Evolutionary conservation across 1,284 basidiomycete species (phyloP).

Genomic region (Fomitopsis betulina): DNA sequence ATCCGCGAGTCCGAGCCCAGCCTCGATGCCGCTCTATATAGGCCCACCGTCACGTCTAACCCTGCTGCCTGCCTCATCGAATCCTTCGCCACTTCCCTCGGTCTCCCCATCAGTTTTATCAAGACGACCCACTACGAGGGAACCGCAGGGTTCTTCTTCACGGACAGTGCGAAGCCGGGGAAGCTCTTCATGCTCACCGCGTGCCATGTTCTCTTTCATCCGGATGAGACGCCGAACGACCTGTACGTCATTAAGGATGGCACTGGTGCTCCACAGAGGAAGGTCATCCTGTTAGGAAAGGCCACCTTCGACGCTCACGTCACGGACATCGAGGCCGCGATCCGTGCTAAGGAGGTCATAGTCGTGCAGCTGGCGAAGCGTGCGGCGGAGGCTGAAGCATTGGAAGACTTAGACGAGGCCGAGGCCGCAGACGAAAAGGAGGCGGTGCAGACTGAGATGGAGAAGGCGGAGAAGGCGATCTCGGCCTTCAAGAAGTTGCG

Average conservation of each 20-base stretch:
- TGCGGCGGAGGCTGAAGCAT: not conserved
- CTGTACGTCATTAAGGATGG: conserved; percentile 11
- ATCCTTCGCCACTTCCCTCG: conserved; percentile 23
- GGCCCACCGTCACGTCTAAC: conserved; percentile 10
- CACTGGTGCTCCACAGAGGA: conserved; percentile 9
- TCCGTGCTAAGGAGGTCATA: conserved; percentile 8
- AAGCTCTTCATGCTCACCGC: conserved; percentile 26
- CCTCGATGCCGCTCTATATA: conserved; percentile 6
- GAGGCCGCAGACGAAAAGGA: conserved; percentile 8
- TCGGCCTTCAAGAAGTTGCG: conserved; percentile 18
- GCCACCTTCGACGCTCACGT: conserved; percentile 11
- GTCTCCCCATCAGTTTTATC: conserved; percentile 18
- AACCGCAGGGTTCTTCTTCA: conserved; percentile 31
- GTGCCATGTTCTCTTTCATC: conserved; percentile 22
- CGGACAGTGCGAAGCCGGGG: conserved; percentile 15
- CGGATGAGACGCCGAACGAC: conserved; percentile 13
- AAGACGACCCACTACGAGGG: conserved; percentile 19
- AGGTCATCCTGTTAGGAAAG: conserved; percentile 25
- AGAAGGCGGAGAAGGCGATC: conserved; percentile 19
- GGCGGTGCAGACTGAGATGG: conserved; percentile 8
- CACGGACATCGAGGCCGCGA: conserved; percentile 10
- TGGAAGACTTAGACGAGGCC: not conserved
- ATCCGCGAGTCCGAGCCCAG: conserved; percentile 17
- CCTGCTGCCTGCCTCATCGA: conserved; percentile 11
- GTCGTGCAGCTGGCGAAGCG: conserved; percentile 4